Percentiles rank a stretch among this genome's conserved stretches.
These are phyloP conservation scores for Cordyceps sp. DNA, from an alignment of 2,329 filamentous ascomycete genomes.

Conservation along the genomic window DNA sequence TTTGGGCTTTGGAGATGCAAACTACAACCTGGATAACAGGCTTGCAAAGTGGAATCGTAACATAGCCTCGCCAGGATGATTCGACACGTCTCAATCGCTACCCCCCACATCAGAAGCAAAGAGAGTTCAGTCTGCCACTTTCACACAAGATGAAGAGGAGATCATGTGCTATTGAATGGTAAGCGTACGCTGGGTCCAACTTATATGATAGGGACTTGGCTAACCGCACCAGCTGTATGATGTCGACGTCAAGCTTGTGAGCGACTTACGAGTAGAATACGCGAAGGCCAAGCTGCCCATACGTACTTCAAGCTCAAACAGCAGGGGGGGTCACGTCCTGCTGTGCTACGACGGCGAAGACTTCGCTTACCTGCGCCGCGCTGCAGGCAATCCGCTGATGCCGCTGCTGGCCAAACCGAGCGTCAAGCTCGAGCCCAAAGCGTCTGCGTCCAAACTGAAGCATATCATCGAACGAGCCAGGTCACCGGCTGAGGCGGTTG, in stretches of 20 bases:
- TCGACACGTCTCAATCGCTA: too few relatives aligned
- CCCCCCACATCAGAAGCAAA: too few relatives aligned
- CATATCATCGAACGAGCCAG: not conserved
- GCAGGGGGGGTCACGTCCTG: not conserved
- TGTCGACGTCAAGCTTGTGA: not conserved
- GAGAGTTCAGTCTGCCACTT: too few relatives aligned
- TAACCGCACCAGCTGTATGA: not conserved
- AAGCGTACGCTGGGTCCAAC: not conserved
- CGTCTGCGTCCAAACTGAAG: not conserved
- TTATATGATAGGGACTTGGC: too few relatives aligned
- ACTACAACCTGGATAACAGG: too few relatives aligned
- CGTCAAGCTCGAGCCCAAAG: not conserved
- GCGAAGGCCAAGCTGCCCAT: not conserved
- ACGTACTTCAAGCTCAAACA: not conserved
- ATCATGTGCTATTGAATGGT: not conserved
- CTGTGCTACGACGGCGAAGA: not conserved
- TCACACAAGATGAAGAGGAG: too few relatives aligned
- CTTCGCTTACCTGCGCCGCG: not conserved
- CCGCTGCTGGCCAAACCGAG: not conserved
- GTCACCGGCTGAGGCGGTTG: not conserved
- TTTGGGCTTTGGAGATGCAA: too few relatives aligned
- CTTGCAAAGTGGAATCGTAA: too few relatives aligned
- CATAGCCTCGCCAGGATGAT: too few relatives aligned
- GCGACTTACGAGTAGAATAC: not conserved
- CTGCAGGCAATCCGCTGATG: not conserved